Conservation (phyloP, 1,139 yeast species). For the Diutina siamensis region DNA sequence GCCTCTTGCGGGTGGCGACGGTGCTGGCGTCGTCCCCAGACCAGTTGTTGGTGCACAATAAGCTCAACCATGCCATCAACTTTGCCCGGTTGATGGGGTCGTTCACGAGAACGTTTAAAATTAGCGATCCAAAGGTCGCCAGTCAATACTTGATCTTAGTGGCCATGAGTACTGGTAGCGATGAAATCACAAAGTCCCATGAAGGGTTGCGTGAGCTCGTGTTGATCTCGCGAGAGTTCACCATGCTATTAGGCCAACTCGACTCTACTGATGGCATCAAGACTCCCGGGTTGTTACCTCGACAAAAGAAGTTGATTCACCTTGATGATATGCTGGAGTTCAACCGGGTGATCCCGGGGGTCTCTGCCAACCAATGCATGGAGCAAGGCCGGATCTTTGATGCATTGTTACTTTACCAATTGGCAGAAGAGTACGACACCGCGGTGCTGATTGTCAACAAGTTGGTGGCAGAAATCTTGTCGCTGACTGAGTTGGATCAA, state of each 20-base stretch:
- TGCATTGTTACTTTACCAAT: constrained; percentile 74
- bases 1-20: constrained; percentile 46
- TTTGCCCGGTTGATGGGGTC: constrained; percentile 54
- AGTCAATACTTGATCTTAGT: constrained; percentile 75
- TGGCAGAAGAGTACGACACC: constrained; percentile 79
- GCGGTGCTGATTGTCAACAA: constrained; percentile 72
- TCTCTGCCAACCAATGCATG: constrained; percentile 79
- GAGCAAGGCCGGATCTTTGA: constrained; percentile 88
- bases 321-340: constrained; percentile 42
- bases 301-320: constrained; percentile 56
- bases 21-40: constrained; percentile 13
- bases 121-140: constrained; percentile 82
- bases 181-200: constrained; percentile 51
- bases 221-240: constrained; percentile 76
- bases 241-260: constrained; percentile 69
- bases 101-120: constrained; percentile 72
- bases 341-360: constrained; percentile 55
- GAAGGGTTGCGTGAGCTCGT: constrained; percentile 79
- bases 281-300: constrained; percentile 77
- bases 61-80: constrained; percentile 36
- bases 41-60: constrained; percentile 22
- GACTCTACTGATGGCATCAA: constrained; percentile 57
- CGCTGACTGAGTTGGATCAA: constrained; percentile 62
- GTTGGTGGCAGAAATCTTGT: constrained; percentile 67
- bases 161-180: constrained; percentile 37